Evolutionary conservation across 129 eudicot genomes (phyloP).

Genomic region (Cynara cardunculus): DNA sequence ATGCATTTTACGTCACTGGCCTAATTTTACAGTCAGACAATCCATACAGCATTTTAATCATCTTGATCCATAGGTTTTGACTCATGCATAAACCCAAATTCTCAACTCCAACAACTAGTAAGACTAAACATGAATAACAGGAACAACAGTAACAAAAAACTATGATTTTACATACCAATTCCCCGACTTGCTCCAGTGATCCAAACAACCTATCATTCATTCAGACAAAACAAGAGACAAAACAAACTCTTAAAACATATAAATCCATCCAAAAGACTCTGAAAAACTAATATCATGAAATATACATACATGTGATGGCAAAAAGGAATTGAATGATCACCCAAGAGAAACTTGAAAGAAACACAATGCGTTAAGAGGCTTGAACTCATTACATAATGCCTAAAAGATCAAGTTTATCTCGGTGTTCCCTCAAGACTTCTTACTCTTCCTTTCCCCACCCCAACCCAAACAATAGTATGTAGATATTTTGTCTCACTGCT

Average conservation of each 20-base stretch:
- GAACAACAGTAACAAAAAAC: neutral
- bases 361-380: neutral
- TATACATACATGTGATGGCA: neutral
- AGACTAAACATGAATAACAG: neutral
- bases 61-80: neutral
- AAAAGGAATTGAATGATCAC: neutral
- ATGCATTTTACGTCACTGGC: neutral
- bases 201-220: constrained; percentile 72
- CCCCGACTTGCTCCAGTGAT: constrained; percentile 99
- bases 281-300: neutral
- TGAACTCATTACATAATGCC: neutral
- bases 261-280: neutral
- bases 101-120: neutral
- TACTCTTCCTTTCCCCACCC: neutral
- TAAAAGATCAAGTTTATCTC: neutral
- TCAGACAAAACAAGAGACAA: neutral
- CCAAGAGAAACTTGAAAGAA: neutral
- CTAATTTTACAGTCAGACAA: neutral
- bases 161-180: constrained; percentile 53
- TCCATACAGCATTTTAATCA: neutral
- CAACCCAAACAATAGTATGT: neutral
- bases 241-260: neutral
- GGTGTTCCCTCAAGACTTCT: neutral
- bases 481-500: neutral
- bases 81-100: constrained; percentile 1